Percentiles rank a stretch among this genome's conserved stretches.
These are phyloP conservation scores for Aphanoascus verrucosus DNA, from an alignment of 2,329 filamentous ascomycete species.

Conservation along the genomic window DNA sequence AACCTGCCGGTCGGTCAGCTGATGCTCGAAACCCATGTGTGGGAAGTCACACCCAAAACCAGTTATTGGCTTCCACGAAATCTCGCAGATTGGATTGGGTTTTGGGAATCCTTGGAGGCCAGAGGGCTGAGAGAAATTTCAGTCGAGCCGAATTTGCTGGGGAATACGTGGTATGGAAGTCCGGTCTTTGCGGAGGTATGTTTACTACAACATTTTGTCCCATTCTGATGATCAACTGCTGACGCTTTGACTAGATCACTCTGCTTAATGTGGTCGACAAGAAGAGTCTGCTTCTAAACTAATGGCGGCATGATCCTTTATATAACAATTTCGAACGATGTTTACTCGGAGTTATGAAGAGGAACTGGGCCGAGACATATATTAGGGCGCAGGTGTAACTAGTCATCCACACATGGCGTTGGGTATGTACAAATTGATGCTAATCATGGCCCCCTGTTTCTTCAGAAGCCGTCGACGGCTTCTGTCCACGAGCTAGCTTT, in stretches of 20 bases:
- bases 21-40: constrained; percentile 8
- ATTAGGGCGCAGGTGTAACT: too few relatives aligned
- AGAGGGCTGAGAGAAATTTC: constrained; percentile 21
- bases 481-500: too few relatives aligned
- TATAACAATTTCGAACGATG: background rate
- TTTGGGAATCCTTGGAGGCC: constrained; percentile 24
- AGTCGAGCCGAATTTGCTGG: constrained; percentile 22
- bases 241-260: background rate
- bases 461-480: too few relatives aligned
- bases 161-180: constrained; percentile 6
- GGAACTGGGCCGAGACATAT: too few relatives aligned
- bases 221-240: background rate
- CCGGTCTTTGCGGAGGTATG: constrained; percentile 11
- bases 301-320: background rate
- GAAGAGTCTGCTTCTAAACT: constrained; percentile 4
- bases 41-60: background rate
- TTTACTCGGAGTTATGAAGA: too few relatives aligned
- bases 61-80: constrained; percentile 3
- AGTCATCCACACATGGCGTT: too few relatives aligned
- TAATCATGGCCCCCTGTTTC: background rate
- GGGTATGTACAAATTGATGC: too few relatives aligned
- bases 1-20: constrained; percentile 9
- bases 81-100: constrained; percentile 19
- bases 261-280: constrained; percentile 8
- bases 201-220: background rate